Percentiles rank a stretch among this genome's conserved stretches.
These are phyloP conservation scores for Gracilaria domingensis DNA, from an alignment of 23 red algal genomes.

Conservation along the genomic window DNA sequence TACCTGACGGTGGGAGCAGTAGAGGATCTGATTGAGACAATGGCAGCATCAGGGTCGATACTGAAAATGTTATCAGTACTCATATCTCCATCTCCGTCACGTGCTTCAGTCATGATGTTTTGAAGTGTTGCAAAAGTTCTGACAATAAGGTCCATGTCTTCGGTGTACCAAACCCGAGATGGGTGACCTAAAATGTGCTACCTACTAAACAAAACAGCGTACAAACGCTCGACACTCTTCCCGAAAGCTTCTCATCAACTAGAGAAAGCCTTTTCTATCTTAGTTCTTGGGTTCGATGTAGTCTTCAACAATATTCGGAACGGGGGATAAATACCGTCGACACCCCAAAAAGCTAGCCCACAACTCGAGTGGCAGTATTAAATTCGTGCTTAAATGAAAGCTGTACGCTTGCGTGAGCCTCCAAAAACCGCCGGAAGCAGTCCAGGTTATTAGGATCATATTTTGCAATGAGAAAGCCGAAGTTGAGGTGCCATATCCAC, in stretches of 20 bases:
- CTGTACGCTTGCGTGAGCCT: not conserved
- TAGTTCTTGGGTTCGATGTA: not conserved
- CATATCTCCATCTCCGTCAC: no score
- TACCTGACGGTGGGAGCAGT: no score
- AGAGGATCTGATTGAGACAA: no score
- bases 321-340: constrained; percentile 51
- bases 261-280: not conserved
- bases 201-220: no score
- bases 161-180: no score
- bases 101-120: no score
- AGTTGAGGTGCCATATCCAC: constrained; percentile 54
- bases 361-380: not conserved
- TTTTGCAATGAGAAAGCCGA: constrained; percentile 5
- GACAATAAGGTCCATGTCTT: no score
- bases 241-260: no score
- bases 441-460: constrained; percentile 37
- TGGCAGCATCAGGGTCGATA: no score
- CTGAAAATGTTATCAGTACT: no score
- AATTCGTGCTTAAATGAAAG: not conserved
- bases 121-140: no score
- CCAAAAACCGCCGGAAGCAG: not conserved
- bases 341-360: constrained; percentile 15
- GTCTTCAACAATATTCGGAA: constrained; percentile 9
- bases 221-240: no score
- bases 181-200: not conserved